Evolutionary conservation across 768 basidiomycete species (phyloP).

Genomic region (Lentinula raphanica): DNA sequence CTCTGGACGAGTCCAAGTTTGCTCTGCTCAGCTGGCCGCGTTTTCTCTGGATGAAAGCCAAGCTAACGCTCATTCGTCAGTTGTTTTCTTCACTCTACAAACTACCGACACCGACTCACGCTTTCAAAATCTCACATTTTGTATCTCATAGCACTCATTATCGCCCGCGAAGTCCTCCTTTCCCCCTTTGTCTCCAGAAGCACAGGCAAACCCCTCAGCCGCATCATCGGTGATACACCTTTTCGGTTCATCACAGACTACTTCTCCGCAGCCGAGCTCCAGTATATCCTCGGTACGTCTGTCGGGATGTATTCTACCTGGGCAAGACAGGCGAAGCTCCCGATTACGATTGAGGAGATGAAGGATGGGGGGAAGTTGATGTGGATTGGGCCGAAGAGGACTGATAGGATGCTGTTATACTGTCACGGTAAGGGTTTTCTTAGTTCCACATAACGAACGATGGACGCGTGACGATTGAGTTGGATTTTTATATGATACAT

Average conservation of each 20-base stretch:
- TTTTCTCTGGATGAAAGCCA: neutral
- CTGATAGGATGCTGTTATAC: constrained; percentile 28
- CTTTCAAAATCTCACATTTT: neutral
- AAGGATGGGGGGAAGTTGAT: constrained; percentile 21
- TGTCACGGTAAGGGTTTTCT: constrained; percentile 29
- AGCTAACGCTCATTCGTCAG: neutral
- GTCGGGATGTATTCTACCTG: constrained; percentile 14
- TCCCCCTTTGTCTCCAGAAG: constrained; percentile 1
- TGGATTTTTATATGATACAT: neutral
- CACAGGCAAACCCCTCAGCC: neutral
- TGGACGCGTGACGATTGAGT: too few species aligned
- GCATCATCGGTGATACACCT: neutral
- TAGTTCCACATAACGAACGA: too few species aligned
- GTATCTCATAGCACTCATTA: neutral
- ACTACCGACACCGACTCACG: too few species aligned
- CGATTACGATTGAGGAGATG: constrained; percentile 20
- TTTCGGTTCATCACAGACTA: neutral
- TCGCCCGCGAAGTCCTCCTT: neutral
- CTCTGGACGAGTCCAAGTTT: neutral
- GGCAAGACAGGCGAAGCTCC: constrained; percentile 14
- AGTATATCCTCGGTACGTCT: neutral
- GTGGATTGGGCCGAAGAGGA: constrained; percentile 28
- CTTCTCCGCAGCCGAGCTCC: neutral
- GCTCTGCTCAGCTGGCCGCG: neutral
- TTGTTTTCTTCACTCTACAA: too few species aligned